A percentile compares a stretch with the other conserved stretches of the same genome.
Conservation (phyloP, 139 green algal genomes). For the Haematococcus lacustris region DNA sequence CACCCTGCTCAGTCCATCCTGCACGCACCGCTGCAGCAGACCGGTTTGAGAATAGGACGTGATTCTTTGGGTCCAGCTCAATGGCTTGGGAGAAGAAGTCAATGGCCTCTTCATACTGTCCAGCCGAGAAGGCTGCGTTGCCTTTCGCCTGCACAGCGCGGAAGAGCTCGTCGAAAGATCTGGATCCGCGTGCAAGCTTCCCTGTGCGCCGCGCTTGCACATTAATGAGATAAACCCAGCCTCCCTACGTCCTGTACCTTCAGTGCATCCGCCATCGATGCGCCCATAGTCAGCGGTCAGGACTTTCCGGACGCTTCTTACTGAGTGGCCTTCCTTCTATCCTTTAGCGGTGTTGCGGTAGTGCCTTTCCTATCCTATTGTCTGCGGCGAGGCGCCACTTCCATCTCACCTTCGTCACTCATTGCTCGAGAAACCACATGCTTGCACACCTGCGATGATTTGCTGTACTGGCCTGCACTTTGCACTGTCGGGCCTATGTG, state of each 20-base stretch:
- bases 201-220: background rate
- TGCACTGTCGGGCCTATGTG: too few species aligned
- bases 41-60: conserved; percentile 94
- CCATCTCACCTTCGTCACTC: background rate
- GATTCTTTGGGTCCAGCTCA: conserved; percentile 73
- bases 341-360: background rate
- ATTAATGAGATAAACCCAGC: background rate
- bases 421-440: background rate
- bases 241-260: background rate
- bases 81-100: conserved; percentile 79
- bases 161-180: background rate
- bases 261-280: background rate
- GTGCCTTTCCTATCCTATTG: background rate
- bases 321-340: background rate
- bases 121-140: conserved; percentile 84
- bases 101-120: conserved; percentile 77
- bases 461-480: too few species aligned
- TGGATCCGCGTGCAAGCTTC: too few species aligned
- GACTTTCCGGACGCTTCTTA: background rate
- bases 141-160: conserved; percentile 69
- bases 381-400: background rate
- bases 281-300: background rate
- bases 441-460: too few species aligned
- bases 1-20: background rate
- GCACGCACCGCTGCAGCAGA: conserved; percentile 65